A percentile compares a stretch with the other conserved stretches of the same genome.
phyloP scores from a whole-genome alignment of 2,329 filamentous ascomycete species.

The Sphaerostilbella broomeana region DNA sequence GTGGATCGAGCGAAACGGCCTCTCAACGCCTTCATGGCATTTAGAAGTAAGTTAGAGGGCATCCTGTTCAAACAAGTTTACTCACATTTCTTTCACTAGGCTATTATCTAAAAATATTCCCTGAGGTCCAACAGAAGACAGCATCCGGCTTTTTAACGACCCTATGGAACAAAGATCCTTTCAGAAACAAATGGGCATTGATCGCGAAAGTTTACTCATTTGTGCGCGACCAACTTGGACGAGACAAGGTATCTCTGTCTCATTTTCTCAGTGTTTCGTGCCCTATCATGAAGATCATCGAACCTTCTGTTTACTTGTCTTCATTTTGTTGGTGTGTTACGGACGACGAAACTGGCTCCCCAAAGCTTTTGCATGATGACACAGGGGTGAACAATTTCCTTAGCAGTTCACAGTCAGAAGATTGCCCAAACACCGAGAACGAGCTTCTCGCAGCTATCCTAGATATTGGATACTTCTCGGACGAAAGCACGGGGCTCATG shows the following conservation, averaged over 20 bases:
- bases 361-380: slow-evolving; percentile 16
- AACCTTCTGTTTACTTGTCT: slow-evolving; percentile 38
- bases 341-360: slow-evolving; percentile 21
- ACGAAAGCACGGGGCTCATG: slow-evolving; percentile 18
- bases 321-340: slow-evolving; percentile 40
- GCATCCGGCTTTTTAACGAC: slow-evolving; percentile 43
- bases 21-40: slow-evolving; percentile 29
- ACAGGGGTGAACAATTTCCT: background rate
- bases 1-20: slow-evolving; percentile 21
- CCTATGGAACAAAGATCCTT: slow-evolving; percentile 44
- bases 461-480: slow-evolving; percentile 21
- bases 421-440: slow-evolving; percentile 22
- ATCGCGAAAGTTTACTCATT: slow-evolving; percentile 50
- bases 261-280: slow-evolving; percentile 40
- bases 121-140: slow-evolving; percentile 42
- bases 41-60: slow-evolving; percentile 21
- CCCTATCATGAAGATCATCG: slow-evolving; percentile 40
- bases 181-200: slow-evolving; percentile 45
- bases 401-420: slow-evolving; percentile 2
- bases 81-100: slow-evolving; percentile 24
- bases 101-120: slow-evolving; percentile 42
- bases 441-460: slow-evolving; percentile 22
- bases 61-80: background rate
- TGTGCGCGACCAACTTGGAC: slow-evolving; percentile 43
- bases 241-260: slow-evolving; percentile 38